Base-by-base conservation (phyloP, 2,329 filamentous ascomycete species). In the Scorias spongiosa region DNA sequence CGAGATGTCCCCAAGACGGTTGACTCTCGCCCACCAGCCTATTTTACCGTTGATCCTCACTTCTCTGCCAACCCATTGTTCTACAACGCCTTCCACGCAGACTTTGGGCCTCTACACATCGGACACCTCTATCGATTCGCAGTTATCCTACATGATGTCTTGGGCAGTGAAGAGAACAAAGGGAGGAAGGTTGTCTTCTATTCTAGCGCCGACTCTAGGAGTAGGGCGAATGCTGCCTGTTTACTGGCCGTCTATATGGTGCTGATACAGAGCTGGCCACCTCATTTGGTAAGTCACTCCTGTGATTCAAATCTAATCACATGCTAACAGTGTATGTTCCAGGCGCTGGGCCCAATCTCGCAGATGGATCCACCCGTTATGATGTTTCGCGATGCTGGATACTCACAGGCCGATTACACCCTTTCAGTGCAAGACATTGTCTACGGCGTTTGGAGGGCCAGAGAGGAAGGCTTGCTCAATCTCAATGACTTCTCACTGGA, bases 231-330 rank as follows among this genome's bases (percentile, higher is more conserved):
- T 65, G 87, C 91, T 40, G 87, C 91, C 26, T 95, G 88, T 62
- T 75, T 98, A 58, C 76, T 98, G 39, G 89, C 91, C 44, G 94
- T 87, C 69, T 98, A 98, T 68, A 96, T 98, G 88, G 88, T 98
- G 38, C 69, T 98, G 51, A 94, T 98, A 55, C 91, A 98, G 67
- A 85, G 84, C 37, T 98, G 91, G 91, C 85, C 91, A 40, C 91
- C 91, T 42, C 91, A 98, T 69, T 71, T 96, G 55, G 91, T 36
- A 36, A 36, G 32, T 4, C 20, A 26, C 20, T 26, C 20, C 20
- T 26, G 20, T 7, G 7, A 26, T 26, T 26, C 20, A 26, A 26
- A 26, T 26, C 20, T 7, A 3, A 26, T 3, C 20, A 4, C 20
- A 26, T 26, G 20, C 20, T 26, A 26, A 26, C 20, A 26, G 20